Evolutionary conservation across 768 basidiomycete species (phyloP).

Genomic region (Aureoboletus auriporus): DNA sequence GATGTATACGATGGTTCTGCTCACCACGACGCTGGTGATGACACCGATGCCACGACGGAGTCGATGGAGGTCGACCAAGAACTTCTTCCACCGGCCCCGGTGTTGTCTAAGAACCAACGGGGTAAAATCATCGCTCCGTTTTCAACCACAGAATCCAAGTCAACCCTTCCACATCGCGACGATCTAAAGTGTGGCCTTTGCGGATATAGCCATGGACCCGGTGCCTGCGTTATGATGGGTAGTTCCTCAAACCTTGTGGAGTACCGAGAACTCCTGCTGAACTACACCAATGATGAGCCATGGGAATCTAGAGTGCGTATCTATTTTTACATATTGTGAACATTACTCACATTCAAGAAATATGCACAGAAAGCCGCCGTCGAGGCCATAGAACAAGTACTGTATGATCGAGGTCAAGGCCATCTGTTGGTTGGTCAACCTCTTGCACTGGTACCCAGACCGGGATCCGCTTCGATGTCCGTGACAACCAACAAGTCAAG

Average conservation of each 20-base stretch:
- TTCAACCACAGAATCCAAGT: slow-evolving; percentile 1
- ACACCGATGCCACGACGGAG: slow-evolving; percentile 21
- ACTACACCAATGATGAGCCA: slow-evolving; percentile 62
- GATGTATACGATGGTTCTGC: slow-evolving; percentile 33
- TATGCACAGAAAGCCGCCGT: slow-evolving; percentile 57
- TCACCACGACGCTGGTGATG: slow-evolving; percentile 14
- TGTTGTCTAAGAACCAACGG: slow-evolving; percentile 3
- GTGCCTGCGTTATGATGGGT: slow-evolving; percentile 61
- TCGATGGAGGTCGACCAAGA: slow-evolving; percentile 18
- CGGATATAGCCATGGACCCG: slow-evolving; percentile 45
- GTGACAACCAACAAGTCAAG: slow-evolving; percentile 8
- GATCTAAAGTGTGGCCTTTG: slow-evolving; percentile 57
- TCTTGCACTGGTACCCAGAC: slow-evolving; percentile 46
- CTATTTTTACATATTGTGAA: neutral
- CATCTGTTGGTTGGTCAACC: slow-evolving; percentile 62
- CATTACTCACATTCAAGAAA: slow-evolving; percentile 3
- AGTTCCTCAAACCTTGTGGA: slow-evolving; percentile 62
- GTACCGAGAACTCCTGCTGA: slow-evolving; percentile 63
- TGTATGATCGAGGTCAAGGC: slow-evolving; percentile 52
- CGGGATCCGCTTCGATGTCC: slow-evolving; percentile 11
- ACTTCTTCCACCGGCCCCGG: neutral
- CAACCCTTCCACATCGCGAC: slow-evolving; percentile 4
- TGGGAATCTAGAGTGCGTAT: slow-evolving; percentile 57
- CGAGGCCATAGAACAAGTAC: slow-evolving; percentile 61
- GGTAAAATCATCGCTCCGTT: neutral